Conservation (phyloP, 805 yeast species). For the Jamesozyma rosinii region DNA sequence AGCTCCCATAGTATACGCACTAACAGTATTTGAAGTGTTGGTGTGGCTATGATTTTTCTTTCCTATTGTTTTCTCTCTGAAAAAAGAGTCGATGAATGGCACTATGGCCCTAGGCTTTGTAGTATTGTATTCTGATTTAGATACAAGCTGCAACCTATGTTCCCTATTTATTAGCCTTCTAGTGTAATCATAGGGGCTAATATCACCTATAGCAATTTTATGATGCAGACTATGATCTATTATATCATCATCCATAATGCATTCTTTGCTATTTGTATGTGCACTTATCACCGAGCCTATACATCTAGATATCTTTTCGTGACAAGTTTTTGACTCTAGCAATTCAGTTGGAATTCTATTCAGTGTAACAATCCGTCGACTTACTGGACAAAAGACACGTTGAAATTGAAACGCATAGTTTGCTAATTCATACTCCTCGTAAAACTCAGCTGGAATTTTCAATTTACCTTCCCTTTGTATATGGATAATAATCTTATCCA, state of each 20-base stretch:
- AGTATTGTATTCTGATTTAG: conserved; percentile 15
- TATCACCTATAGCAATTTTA: conserved; percentile 51
- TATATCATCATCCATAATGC: conserved; percentile 25
- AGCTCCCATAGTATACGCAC: neutral
- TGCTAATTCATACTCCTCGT: conserved; percentile 55
- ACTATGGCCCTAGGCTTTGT: neutral
- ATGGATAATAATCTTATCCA: conserved; percentile 48
- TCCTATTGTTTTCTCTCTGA: conserved; percentile 6
- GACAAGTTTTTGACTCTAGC: conserved; percentile 7
- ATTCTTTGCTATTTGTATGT: conserved; percentile 10
- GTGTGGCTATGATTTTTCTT: neutral
- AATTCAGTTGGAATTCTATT: conserved; percentile 42
- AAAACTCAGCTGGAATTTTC: conserved; percentile 47
- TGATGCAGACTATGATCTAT: conserved; percentile 41
- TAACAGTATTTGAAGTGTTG: neutral
- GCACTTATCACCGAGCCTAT: conserved; percentile 32
- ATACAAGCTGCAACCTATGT: conserved; percentile 18
- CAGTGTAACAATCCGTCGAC: conserved; percentile 43
- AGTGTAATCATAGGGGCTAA: conserved; percentile 46
- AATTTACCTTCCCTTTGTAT: conserved; percentile 53
- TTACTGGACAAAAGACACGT: conserved; percentile 68
- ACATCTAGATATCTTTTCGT: conserved; percentile 18
- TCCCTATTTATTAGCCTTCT: conserved; percentile 31
- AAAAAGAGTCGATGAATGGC: conserved; percentile 18
- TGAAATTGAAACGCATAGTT: conserved; percentile 74